Conservation (phyloP, 1,139 yeast genomes). For the Yamadazyma membranifaciens region DNA sequence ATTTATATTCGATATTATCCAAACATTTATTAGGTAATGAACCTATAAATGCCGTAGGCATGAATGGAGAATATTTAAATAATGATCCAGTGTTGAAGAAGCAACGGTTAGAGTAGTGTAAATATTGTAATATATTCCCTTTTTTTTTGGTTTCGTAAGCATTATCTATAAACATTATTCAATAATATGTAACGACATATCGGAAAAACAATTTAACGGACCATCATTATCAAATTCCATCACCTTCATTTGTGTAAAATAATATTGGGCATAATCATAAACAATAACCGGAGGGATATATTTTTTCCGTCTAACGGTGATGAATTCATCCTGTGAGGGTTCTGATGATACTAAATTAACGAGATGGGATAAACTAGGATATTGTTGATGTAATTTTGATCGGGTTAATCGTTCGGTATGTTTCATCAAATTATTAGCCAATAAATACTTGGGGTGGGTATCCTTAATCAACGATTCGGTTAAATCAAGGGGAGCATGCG, state of each 20-base stretch:
- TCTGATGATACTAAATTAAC: slow-evolving; percentile 23
- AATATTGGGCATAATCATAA: slow-evolving; percentile 31
- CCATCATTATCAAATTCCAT: slow-evolving; percentile 25
- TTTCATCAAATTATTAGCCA: slow-evolving; percentile 49
- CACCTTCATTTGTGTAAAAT: slow-evolving; percentile 27
- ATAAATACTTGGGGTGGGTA: slow-evolving; percentile 31
- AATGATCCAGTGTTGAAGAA: slow-evolving; percentile 16
- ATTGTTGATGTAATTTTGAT: slow-evolving; percentile 36
- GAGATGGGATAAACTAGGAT: slow-evolving; percentile 41
- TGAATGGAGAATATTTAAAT: slow-evolving; percentile 6
- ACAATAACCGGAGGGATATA: slow-evolving; percentile 33
- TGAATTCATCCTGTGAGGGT: slow-evolving; percentile 26
- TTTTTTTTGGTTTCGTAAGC: background rate
- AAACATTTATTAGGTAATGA: slow-evolving; percentile 52
- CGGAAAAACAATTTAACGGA: slow-evolving; percentile 50
- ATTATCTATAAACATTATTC: slow-evolving; percentile 1
- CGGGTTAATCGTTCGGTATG: slow-evolving; percentile 54
- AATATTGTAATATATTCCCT: slow-evolving; percentile 1
- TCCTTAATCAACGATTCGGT: slow-evolving; percentile 43
- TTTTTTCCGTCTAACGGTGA: slow-evolving; percentile 27
- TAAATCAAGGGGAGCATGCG: slow-evolving; percentile 70
- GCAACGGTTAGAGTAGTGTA: slow-evolving; percentile 14
- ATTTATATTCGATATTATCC: slow-evolving; percentile 69
- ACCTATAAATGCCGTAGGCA: slow-evolving; percentile 5
- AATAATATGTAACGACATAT: slow-evolving; percentile 43